Conservation (phyloP, 331 rosid species). For the Rosa hybrid region DNA sequence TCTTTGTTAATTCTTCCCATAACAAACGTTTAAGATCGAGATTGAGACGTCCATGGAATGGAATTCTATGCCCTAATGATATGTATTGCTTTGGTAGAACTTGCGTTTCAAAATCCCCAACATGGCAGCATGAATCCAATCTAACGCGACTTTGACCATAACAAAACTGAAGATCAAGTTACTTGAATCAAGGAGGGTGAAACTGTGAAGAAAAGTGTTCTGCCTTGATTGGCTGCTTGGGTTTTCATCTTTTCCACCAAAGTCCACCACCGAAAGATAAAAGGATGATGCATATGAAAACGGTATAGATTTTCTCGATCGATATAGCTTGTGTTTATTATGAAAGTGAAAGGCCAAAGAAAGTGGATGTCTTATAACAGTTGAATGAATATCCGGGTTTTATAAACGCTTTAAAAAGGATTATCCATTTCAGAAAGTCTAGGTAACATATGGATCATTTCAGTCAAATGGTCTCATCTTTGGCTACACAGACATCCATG, state of each 20-base stretch:
- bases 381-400: too few species aligned
- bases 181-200: not conserved
- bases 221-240: not conserved
- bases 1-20: not conserved
- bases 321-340: not conserved
- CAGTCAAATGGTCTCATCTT: too few species aligned
- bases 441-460: too few species aligned
- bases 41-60: not conserved
- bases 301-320: not conserved
- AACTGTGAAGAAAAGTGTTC: not conserved
- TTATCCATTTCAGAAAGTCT: too few species aligned
- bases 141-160: not conserved
- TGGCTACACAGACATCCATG: too few species aligned
- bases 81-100: not conserved
- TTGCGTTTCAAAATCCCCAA: not conserved
- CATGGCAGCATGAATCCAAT: not conserved
- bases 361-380: too few species aligned
- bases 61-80: not conserved
- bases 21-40: not conserved
- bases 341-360: not conserved
- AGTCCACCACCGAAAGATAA: constrained; percentile 1
- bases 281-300: not conserved
- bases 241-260: not conserved
- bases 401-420: too few species aligned
- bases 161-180: not conserved